phyloP scores from a whole-genome alignment of 163 green algal species.

The Chlorella variabilis region DNA sequence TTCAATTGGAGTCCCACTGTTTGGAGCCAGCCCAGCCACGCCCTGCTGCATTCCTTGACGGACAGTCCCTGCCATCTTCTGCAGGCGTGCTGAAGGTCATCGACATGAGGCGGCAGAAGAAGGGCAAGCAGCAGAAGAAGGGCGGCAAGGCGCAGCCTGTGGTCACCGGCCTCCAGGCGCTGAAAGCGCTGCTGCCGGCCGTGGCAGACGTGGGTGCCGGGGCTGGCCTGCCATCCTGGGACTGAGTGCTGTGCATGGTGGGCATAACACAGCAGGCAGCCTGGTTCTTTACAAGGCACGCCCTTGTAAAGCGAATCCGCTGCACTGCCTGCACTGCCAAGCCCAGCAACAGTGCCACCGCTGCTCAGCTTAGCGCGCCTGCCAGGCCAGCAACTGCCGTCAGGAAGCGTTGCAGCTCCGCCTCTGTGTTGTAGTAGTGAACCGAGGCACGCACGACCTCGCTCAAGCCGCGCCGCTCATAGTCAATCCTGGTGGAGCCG shows the following conservation, averaged over 20 bases:
- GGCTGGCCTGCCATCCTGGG: not conserved
- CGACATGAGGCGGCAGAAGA: slow-evolving; percentile 9
- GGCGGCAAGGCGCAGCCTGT: not conserved
- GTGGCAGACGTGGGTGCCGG: not conserved
- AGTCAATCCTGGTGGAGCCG: slow-evolving; percentile 66
- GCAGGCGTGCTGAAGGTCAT: slow-evolving; percentile 39
- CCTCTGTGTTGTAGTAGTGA: slow-evolving; percentile 74
- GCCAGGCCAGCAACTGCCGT: slow-evolving; percentile 36
- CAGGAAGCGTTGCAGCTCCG: slow-evolving; percentile 59
- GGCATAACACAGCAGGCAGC: no score
- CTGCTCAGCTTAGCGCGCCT: not conserved
- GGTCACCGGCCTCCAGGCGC: not conserved
- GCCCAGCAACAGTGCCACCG: no score
- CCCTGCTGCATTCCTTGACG: no score
- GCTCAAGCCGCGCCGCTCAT: slow-evolving; percentile 52
- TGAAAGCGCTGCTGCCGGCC: slow-evolving; percentile 10
- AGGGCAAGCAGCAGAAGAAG: slow-evolving; percentile 1
- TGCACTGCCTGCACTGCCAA: no score
- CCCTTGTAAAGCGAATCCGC: not conserved
- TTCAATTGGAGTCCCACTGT: no score
- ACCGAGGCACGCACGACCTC: slow-evolving; percentile 67
- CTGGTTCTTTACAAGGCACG: not conserved
- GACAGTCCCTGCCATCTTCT: no score
- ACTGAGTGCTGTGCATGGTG: not conserved
- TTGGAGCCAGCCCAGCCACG: no score